A percentile compares a stretch with the other conserved stretches of the same genome.
Conservation (phyloP, 176 grass and related monocot genomes). For the Rhynchospora tenuis region DNA sequence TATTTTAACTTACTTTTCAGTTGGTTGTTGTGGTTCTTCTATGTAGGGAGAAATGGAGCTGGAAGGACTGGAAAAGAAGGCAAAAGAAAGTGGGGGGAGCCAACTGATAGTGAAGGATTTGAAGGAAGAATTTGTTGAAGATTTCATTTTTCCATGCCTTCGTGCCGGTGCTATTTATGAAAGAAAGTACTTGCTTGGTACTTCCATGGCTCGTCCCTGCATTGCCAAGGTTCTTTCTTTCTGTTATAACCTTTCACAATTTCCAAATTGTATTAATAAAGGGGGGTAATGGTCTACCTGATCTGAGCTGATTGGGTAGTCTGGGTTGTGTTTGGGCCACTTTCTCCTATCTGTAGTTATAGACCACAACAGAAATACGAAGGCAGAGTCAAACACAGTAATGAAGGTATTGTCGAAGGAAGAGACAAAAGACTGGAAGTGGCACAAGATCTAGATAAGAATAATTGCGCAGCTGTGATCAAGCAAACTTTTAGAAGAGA, state of each 20-base stretch:
- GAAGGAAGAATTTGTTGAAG: conserved; percentile 87
- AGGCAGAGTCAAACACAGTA: too few species aligned
- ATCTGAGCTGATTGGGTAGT: neutral
- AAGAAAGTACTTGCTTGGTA: conserved; percentile 96
- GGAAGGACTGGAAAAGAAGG: conserved; percentile 92
- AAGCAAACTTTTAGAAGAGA: too few species aligned
- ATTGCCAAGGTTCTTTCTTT: conserved; percentile 68
- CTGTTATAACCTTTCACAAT: neutral
- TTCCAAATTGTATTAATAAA: neutral
- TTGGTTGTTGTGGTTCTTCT: neutral
- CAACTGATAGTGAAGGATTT: conserved; percentile 96
- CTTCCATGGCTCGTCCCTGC: conserved; percentile 95
- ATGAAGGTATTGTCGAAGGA: too few species aligned
- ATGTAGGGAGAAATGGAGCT: conserved; percentile 73
- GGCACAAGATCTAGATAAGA: too few species aligned
- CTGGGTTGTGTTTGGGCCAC: neutral
- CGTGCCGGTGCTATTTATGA: conserved; percentile 94
- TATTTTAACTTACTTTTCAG: neutral
- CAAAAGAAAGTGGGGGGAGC: conserved; percentile 88
- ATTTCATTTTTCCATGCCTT: conserved; percentile 89
- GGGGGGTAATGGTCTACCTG: neutral
- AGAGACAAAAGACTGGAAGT: too few species aligned
- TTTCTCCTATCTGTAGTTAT: neutral
- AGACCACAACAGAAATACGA: too few species aligned
- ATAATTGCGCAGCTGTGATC: too few species aligned